phyloP scores from a whole-genome alignment of 2,329 filamentous ascomycete species.

The Talaromyces sp. region DNA sequence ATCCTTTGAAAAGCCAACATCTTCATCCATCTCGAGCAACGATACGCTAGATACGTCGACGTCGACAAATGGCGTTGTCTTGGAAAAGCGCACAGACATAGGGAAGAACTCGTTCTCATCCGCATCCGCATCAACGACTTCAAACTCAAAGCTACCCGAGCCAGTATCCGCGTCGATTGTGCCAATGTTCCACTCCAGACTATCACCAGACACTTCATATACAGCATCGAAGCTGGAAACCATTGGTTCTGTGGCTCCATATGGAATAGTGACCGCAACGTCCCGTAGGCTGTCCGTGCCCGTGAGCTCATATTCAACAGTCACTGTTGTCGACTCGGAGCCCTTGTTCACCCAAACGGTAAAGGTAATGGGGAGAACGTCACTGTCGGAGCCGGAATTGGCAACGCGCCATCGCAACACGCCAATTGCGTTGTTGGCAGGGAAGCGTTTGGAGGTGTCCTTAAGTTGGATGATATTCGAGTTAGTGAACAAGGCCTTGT shows the following conservation, averaged over 20 bases:
- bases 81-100: slow-evolving; percentile 86
- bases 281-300: slow-evolving; percentile 73
- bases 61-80: slow-evolving; percentile 79
- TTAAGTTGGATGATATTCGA: slow-evolving; percentile 83
- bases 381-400: slow-evolving; percentile 71
- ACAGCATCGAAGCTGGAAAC: slow-evolving; percentile 91
- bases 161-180: slow-evolving; percentile 75
- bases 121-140: slow-evolving; percentile 73
- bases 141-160: slow-evolving; percentile 89
- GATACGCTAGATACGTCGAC: slow-evolving; percentile 64
- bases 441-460: slow-evolving; percentile 82
- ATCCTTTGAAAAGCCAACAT: slow-evolving; percentile 40
- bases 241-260: slow-evolving; percentile 73
- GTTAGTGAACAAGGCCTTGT: slow-evolving; percentile 78
- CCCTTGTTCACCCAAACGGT: slow-evolving; percentile 97
- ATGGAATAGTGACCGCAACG: slow-evolving; percentile 83
- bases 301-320: slow-evolving; percentile 90
- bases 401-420: slow-evolving; percentile 85
- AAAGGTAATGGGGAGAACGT: slow-evolving; percentile 85
- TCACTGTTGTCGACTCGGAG: slow-evolving; percentile 76
- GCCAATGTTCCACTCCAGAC: slow-evolving; percentile 89
- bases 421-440: slow-evolving; percentile 86
- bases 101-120: slow-evolving; percentile 97
- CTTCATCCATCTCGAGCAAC: slow-evolving; percentile 41
- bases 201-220: slow-evolving; percentile 90